Evolutionary conservation across 2,329 filamentous ascomycete species (phyloP).

Genomic region (Cadophora sp.): DNA sequence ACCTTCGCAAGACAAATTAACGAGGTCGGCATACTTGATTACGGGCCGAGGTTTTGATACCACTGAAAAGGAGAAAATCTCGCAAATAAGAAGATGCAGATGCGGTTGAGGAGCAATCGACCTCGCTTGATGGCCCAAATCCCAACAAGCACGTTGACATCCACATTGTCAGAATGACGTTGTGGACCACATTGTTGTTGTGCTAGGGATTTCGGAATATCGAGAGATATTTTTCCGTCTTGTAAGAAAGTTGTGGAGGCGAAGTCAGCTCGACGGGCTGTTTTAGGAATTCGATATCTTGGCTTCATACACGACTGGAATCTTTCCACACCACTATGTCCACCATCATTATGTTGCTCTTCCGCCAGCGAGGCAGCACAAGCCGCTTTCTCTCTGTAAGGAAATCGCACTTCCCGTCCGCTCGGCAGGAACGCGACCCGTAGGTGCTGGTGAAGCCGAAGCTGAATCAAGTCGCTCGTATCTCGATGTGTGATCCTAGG

Average conservation of each 20-base stretch:
- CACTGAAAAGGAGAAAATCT: neutral
- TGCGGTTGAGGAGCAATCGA: neutral
- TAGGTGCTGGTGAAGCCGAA: neutral
- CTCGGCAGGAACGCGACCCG: neutral
- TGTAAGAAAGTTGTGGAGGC: slow-evolving; percentile 8
- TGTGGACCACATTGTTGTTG: neutral
- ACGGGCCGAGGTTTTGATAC: neutral
- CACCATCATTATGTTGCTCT: neutral
- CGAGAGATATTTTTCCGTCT: neutral
- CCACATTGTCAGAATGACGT: neutral
- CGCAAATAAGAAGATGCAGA: neutral
- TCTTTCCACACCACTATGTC: neutral
- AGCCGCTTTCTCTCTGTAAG: neutral
- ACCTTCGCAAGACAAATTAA: neutral
- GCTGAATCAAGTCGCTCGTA: slow-evolving; percentile 5
- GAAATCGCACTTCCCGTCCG: neutral
- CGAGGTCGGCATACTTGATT: neutral
- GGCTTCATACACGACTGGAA: neutral
- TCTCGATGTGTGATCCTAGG: neutral
- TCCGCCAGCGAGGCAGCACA: neutral
- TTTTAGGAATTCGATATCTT: slow-evolving; percentile 15
- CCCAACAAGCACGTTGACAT: neutral
- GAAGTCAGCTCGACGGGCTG: slow-evolving; percentile 7
- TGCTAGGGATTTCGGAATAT: neutral
- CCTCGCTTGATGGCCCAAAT: neutral